Evolutionary conservation across 768 basidiomycete genomes (phyloP).

Genomic region (Lactarius indigo): DNA sequence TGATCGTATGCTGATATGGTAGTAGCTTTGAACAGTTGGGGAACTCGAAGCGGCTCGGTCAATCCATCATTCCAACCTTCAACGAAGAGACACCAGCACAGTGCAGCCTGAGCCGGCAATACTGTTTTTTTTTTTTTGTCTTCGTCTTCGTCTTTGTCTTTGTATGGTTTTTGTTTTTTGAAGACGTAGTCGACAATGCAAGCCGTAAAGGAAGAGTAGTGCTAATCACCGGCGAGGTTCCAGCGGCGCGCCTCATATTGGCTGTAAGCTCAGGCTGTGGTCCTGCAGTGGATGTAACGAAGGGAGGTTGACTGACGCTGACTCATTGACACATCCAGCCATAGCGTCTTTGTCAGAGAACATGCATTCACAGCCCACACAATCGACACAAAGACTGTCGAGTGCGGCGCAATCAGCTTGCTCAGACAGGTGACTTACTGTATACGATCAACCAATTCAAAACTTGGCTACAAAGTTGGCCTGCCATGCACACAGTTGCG

Average conservation of each 20-base stretch:
- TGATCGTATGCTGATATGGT: constrained; percentile 17
- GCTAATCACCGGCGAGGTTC: background rate
- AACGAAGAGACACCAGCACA: constrained; percentile 19
- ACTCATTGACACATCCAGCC: background rate
- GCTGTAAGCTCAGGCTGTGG: background rate
- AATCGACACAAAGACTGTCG: background rate
- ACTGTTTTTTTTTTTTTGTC: no score
- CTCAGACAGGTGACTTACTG: background rate
- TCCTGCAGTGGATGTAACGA: background rate
- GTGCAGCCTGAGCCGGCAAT: background rate
- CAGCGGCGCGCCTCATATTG: background rate
- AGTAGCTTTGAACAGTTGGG: constrained; percentile 16
- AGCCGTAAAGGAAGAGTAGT: background rate
- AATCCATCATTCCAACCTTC: constrained; percentile 20
- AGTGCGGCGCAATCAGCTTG: background rate
- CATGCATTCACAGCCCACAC: background rate
- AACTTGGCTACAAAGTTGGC: background rate
- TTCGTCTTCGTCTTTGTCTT: no score
- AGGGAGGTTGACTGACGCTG: background rate
- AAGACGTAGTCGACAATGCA: background rate
- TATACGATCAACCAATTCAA: background rate
- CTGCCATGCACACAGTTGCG: no score
- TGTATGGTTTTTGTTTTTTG: no score
- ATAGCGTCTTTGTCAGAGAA: background rate
- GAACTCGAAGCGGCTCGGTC: constrained; percentile 20